Percentiles rank a stretch among this genome's conserved stretches.
Conservation (phyloP, 2,329 filamentous ascomycete genomes). For the Waltergamsia citrina region DNA sequence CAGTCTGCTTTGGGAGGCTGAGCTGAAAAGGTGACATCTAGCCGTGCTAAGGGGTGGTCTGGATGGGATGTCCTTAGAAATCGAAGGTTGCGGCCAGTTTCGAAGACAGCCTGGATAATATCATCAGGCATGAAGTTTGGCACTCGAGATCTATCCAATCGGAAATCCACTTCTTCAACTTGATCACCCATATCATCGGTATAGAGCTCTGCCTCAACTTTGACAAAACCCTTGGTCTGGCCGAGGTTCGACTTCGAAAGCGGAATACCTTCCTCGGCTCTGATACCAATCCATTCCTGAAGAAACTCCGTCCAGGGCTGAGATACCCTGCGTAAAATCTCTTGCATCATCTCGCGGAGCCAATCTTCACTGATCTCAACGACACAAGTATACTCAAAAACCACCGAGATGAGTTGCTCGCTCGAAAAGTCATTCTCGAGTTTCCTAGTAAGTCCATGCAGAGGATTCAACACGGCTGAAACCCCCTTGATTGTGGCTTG, state of each 20-base stretch:
- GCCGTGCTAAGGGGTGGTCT: slow-evolving; percentile 54
- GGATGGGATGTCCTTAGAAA: slow-evolving; percentile 64
- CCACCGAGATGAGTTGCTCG: slow-evolving; percentile 49
- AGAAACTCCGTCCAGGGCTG: slow-evolving; percentile 58
- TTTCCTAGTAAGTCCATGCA: slow-evolving; percentile 39
- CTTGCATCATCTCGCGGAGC: slow-evolving; percentile 54
- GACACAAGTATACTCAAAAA: slow-evolving; percentile 53
- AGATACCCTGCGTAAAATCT: slow-evolving; percentile 55
- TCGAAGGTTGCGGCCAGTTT: slow-evolving; percentile 67
- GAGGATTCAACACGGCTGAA: slow-evolving; percentile 37
- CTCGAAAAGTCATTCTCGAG: slow-evolving; percentile 38
- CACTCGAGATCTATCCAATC: slow-evolving; percentile 55
- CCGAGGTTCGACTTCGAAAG: slow-evolving; percentile 36
- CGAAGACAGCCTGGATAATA: slow-evolving; percentile 63
- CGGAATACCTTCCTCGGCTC: slow-evolving; percentile 43
- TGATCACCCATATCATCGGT: slow-evolving; percentile 51
- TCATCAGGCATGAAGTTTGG: slow-evolving; percentile 64
- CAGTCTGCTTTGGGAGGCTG: slow-evolving; percentile 53
- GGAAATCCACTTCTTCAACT: slow-evolving; percentile 47
- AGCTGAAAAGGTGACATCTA: slow-evolving; percentile 33
- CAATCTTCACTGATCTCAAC: slow-evolving; percentile 54
- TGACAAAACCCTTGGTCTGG: slow-evolving; percentile 48
- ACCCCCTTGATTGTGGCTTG: slow-evolving; percentile 38
- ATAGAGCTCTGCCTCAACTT: slow-evolving; percentile 42
- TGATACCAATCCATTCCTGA: slow-evolving; percentile 67